Evolutionary conservation across 2,329 filamentous ascomycete genomes (phyloP).

Genomic region (Fusarium kyushuense): DNA sequence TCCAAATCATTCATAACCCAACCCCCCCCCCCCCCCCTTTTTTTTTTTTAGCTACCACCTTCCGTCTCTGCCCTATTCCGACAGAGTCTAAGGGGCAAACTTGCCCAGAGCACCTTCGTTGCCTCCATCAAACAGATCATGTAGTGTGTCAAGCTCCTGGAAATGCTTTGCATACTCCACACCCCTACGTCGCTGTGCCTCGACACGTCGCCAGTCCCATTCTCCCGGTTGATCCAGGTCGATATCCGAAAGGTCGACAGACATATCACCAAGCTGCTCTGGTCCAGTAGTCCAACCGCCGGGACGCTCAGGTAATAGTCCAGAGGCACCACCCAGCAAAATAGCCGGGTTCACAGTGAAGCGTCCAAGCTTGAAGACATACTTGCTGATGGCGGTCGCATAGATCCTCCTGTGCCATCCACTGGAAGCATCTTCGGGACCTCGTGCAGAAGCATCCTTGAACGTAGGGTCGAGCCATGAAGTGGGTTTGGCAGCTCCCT

Average conservation of each 20-base stretch:
- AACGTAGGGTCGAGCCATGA: constrained; percentile 64
- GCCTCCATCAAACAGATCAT: constrained; percentile 66
- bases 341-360: constrained; percentile 87
- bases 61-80: neutral
- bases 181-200: constrained; percentile 66
- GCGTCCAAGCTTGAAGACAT: constrained; percentile 84
- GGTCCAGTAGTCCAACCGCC: constrained; percentile 69
- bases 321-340: constrained; percentile 73
- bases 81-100: constrained; percentile 57
- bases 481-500: constrained; percentile 67
- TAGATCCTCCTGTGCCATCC: constrained; percentile 74
- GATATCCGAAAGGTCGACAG: constrained; percentile 54
- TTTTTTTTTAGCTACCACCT: constrained; percentile 6
- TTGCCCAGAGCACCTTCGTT: constrained; percentile 63
- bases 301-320: constrained; percentile 79
- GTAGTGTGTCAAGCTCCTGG: constrained; percentile 66
- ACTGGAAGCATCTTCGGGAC: constrained; percentile 51
- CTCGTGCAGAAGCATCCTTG: constrained; percentile 57
- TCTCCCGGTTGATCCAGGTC: constrained; percentile 52
- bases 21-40: no score
- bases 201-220: constrained; percentile 71
- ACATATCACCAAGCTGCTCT: constrained; percentile 56
- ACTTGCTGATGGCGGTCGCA: constrained; percentile 81
- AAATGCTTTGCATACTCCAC: constrained; percentile 68
- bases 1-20: neutral